A percentile compares a stretch with the other conserved stretches of the same genome.
Conservation (phyloP, 2,329 filamentous ascomycete species). For the Ilyonectria sp. region DNA sequence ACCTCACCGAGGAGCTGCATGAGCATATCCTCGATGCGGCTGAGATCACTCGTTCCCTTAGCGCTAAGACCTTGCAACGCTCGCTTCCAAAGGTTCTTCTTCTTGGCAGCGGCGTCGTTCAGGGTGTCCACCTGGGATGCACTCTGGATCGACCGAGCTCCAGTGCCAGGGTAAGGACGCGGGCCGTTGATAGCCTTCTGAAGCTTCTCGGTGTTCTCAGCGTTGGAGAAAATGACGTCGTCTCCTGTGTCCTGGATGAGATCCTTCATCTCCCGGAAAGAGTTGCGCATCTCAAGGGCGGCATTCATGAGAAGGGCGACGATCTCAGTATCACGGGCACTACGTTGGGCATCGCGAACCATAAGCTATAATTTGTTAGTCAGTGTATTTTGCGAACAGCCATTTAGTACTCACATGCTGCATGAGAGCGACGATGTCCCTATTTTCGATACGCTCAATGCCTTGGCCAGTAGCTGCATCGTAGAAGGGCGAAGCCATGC, state of each 20-base stretch:
- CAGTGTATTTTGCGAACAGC: background rate
- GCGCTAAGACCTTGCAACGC: constrained; percentile 92
- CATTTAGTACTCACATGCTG: constrained; percentile 78
- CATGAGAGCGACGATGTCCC: constrained; percentile 97
- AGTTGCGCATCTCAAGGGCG: constrained; percentile 96
- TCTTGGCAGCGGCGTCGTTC: constrained; percentile 79
- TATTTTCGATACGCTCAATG: constrained; percentile 93
- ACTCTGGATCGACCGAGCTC: constrained; percentile 71
- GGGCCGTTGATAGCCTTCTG: constrained; percentile 88
- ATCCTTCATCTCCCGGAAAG: constrained; percentile 94
- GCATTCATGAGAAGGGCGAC: constrained; percentile 93
- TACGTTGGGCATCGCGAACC: constrained; percentile 95
- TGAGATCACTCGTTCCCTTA: constrained; percentile 89
- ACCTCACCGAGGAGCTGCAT: constrained; percentile 94
- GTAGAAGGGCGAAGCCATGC: constrained; percentile 90
- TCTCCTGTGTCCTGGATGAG: constrained; percentile 89
- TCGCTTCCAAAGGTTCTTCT: constrained; percentile 92
- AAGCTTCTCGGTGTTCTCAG: constrained; percentile 90
- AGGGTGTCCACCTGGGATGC: constrained; percentile 68
- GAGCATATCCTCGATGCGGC: constrained; percentile 91
- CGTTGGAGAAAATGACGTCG: constrained; percentile 87
- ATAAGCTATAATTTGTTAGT: constrained; percentile 74
- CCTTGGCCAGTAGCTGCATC: constrained; percentile 90
- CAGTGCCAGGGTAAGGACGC: constrained; percentile 79
- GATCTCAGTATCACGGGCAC: constrained; percentile 96